Conservation (phyloP, 768 basidiomycete genomes). For the Calocera cornea region DNA sequence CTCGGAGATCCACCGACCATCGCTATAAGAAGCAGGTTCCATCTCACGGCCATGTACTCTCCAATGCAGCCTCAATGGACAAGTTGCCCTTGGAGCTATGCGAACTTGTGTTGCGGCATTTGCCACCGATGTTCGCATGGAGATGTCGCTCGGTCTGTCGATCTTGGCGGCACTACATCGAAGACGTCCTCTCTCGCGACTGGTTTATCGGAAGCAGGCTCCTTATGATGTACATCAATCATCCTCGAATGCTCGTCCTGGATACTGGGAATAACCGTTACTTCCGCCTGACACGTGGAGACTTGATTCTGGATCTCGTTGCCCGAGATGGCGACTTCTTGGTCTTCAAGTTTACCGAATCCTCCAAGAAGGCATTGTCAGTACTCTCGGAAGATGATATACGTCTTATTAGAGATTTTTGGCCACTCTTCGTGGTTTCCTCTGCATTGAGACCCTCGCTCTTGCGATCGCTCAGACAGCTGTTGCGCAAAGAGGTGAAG, state of each 20-base stretch:
- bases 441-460: neutral
- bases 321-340: neutral
- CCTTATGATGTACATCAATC: neutral
- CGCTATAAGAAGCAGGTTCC: neutral
- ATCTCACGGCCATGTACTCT: neutral
- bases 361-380: neutral
- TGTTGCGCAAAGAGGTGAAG: neutral
- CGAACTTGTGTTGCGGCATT: neutral
- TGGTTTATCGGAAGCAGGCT: neutral
- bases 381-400: neutral
- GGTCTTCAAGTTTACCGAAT: neutral
- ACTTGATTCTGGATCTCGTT: neutral
- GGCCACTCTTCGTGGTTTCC: neutral
- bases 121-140: neutral
- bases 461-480: neutral
- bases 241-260: neutral
- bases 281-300: neutral
- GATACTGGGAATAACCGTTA: neutral
- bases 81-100: neutral
- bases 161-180: neutral
- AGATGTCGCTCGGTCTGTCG: neutral
- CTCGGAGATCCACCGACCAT: neutral
- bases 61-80: neutral
- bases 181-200: neutral
- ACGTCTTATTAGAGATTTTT: neutral